Percentiles rank a stretch among this genome's conserved stretches.
These are phyloP conservation scores for Pichia deserticola DNA, from an alignment of 805 yeast species.

Conservation along the genomic window DNA sequence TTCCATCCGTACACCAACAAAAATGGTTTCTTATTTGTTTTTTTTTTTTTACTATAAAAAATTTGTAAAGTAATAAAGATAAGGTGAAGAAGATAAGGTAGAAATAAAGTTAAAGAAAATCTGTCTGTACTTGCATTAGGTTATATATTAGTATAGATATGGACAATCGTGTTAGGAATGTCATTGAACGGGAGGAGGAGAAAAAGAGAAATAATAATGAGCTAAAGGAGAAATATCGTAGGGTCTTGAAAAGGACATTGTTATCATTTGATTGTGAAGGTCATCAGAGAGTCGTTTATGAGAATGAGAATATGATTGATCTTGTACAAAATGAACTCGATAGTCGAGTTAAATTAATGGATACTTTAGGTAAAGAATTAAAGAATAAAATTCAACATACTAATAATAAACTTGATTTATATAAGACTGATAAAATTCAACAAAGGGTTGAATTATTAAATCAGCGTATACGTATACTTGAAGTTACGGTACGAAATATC, in stretches of 20 bases:
- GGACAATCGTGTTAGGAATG: slow-evolving; percentile 4
- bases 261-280: slow-evolving; percentile 6
- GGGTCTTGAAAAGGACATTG: slow-evolving; percentile 4
- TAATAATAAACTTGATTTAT: slow-evolving; percentile 10
- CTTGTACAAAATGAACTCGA: slow-evolving; percentile 16
- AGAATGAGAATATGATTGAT: slow-evolving; percentile 23
- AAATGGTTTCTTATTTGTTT: too few species aligned
- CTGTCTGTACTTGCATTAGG: too few species aligned
- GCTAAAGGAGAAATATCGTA: slow-evolving; percentile 2
- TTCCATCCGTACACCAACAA: too few species aligned
- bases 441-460: slow-evolving; percentile 62
- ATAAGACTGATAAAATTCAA: slow-evolving; percentile 29
- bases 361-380: slow-evolving; percentile 8
- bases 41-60: too few species aligned
- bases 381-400: slow-evolving; percentile 4
- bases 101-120: too few species aligned
- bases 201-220: slow-evolving; percentile 1
- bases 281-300: slow-evolving; percentile 16
- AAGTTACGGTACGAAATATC: slow-evolving; percentile 39
- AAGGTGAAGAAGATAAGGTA: neutral
- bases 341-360: slow-evolving; percentile 12
- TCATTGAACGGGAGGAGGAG: slow-evolving; percentile 7
- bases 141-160: neutral
- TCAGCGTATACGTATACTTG: slow-evolving; percentile 65
- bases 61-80: too few species aligned